phyloP scores from a whole-genome alignment of 2,329 filamentous ascomycete species.

The Botryosphaeria dothidea region DNA sequence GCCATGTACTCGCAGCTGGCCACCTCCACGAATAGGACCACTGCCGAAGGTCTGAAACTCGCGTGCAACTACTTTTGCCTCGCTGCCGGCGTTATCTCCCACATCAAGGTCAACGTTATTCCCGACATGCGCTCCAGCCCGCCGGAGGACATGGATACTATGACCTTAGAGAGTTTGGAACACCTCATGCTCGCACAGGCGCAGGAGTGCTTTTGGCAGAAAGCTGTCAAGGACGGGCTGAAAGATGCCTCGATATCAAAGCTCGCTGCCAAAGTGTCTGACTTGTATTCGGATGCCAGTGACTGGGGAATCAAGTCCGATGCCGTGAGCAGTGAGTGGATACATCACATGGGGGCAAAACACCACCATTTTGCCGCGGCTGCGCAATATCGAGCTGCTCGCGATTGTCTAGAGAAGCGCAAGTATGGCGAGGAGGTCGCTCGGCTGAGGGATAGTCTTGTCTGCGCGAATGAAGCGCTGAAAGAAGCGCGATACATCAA shows the following conservation, averaged over 20 bases:
- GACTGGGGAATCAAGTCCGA: constrained; percentile 88
- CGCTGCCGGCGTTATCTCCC: constrained; percentile 77
- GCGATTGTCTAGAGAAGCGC: constrained; percentile 88
- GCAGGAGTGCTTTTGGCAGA: constrained; percentile 98
- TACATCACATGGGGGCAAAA: constrained; percentile 95
- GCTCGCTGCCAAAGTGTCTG: constrained; percentile 85
- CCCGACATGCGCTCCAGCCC: constrained; percentile 81
- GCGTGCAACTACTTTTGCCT: constrained; percentile 90
- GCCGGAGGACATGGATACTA: constrained; percentile 92
- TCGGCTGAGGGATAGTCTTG: constrained; percentile 76
- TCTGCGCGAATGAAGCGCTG: constrained; percentile 81
- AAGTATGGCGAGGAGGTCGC: constrained; percentile 96
- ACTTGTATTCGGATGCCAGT: constrained; percentile 81
- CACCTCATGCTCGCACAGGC: constrained; percentile 87
- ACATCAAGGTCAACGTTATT: constrained; percentile 75
- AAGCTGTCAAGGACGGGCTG: constrained; percentile 89
- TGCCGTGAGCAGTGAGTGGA: constrained; percentile 90
- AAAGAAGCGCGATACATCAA: constrained; percentile 83
- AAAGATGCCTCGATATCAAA: constrained; percentile 93
- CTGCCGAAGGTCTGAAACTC: constrained; percentile 78
- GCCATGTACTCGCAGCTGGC: constrained; percentile 93
- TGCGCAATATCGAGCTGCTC: constrained; percentile 87
- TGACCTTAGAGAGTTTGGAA: constrained; percentile 80
- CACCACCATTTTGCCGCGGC: constrained; percentile 96
- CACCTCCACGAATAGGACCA: constrained; percentile 73